phyloP scores from a whole-genome alignment of 1,139 yeast genomes.

The Protomyces lactucae-debilis region DNA sequence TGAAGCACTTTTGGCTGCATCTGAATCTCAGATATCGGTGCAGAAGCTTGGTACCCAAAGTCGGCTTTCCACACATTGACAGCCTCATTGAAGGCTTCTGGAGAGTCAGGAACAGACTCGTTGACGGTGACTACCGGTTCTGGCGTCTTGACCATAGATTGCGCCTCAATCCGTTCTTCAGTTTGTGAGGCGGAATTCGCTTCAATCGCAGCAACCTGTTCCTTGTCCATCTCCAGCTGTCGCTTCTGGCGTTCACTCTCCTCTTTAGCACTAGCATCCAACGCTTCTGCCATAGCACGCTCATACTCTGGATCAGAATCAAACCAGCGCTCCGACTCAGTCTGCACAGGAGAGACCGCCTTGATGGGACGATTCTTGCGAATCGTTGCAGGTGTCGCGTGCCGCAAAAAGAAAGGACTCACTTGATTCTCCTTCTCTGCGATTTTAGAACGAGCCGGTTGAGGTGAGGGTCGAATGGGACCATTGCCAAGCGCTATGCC shows the following conservation, averaged over 20 bases:
- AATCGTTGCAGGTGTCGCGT: not conserved
- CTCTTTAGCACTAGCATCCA: not conserved
- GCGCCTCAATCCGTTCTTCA: not conserved
- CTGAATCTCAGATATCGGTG: not conserved
- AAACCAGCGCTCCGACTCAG: not conserved
- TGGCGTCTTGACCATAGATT: not conserved
- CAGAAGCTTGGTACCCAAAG: too few relatives aligned
- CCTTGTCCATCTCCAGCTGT: not conserved
- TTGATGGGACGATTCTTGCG: not conserved
- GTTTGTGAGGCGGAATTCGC: too few relatives aligned
- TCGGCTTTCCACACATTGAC: too few relatives aligned
- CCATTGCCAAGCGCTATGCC: not conserved
- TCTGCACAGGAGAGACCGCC: not conserved
- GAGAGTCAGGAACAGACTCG: not conserved
- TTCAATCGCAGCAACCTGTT: not conserved
- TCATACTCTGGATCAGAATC: not conserved
- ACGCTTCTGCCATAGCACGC: not conserved
- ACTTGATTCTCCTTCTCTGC: constrained; percentile 5
- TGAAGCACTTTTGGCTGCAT: not conserved
- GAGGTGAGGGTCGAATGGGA: not conserved
- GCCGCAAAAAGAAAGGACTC: constrained; percentile 7
- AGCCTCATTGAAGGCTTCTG: not conserved
- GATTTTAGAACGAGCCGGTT: not conserved
- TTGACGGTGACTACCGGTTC: not conserved
- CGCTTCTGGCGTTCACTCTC: not conserved